Evolutionary conservation across 371 early-diverging fungal species (phyloP), one percentile per base, ranked within the genome.

Genomic region (Mucor mucedo): DNA sequence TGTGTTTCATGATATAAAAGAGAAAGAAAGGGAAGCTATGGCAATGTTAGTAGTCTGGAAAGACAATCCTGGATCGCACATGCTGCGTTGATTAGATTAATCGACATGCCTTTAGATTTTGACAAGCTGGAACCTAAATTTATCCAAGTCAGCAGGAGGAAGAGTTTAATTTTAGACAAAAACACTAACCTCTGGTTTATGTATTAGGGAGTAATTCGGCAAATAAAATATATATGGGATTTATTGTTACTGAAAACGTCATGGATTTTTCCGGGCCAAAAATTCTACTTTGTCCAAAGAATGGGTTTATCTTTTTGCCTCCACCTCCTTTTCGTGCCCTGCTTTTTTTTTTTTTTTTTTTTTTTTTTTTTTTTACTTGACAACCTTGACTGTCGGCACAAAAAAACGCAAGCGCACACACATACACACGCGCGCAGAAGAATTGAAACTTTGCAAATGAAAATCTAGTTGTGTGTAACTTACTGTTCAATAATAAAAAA

Each of bases 1-100:
- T 7, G n/a, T 32, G 14, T 5, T 13, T 55, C 56, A 56, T 53
- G 40, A 30, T 11, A 30, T 50, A 2, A 55, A 59, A 62, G 33
- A 16, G 38, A 38, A 49, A 45, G 60, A 52, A 54, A 62, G 44
- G 61, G 41, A 57, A n/a, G 81, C 73, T 8, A 91, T 71, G 5
- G 77, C 75, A 62, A 87, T 71, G 66, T 85, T 86, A 21, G 21
- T 21, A 21, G 21, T 47, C 78, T 81, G 60, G 76, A 64, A 27
- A 91, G 71, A 57, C 91, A 91, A 59, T 85, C 82, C 60, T 91
- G 91, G 62, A 91, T 86, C 33, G 77, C 83, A 62, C 91, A 91
- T 9, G 91, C 91, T 75, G 45, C n/a, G 35, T 28, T 16, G 28
- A 59, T 32, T 3, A 41, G 10, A 11, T 44, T 10, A 63, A 44